Evolutionary conservation across 257 asterid species (phyloP), one percentile per base, ranked within the genome.

Genomic region (Ajuga chamaepitys): DNA sequence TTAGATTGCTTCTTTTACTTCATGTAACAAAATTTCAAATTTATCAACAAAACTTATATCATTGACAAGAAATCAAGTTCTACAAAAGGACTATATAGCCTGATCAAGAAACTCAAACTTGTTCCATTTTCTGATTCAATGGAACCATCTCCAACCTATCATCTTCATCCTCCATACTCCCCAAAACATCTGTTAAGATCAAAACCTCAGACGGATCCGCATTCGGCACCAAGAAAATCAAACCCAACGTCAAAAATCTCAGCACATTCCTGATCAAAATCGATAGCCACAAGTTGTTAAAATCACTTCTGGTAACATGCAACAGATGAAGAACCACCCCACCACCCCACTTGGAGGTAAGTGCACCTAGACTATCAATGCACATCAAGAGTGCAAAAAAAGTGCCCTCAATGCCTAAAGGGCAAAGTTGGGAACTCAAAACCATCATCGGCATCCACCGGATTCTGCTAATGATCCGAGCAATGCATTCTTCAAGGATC

Each of bases 401-500:
- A 0, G 89, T 85, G 40, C 94, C 96, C 74, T 88, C 94, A 12
- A 88, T 88, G 32, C 96, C 96, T 16, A 62, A 13, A 30, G 87
- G 94, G 46, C 83, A 83, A 1, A 88, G 70, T 48, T 82, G 84
- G 7, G 91, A 83, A 50, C 96, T 85, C 52, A 88, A 69, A 0
- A 85, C 91, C 72, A 85, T 64, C 86, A 85, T 82, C 0, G 96
- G 96, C 86, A 88, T 88, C 96, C 96, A 83, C 66, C 86, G 44
- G 47, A 85, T 78, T 9, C 80, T 56, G 51, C 77, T 53, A 0
- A 88, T 70, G 22, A 83, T 74, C 17, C 84, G 78, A 0, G 82
- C 78, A 1, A 85, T 75, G 13, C 85, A 78, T 44, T 79, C 87
- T 65, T 85, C 91, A 4, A 75, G 32, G 18, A 82, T 69, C 1